Base-by-base conservation (phyloP, 2,329 filamentous ascomycete species). In the Hymenoscyphus fructigenus region DNA sequence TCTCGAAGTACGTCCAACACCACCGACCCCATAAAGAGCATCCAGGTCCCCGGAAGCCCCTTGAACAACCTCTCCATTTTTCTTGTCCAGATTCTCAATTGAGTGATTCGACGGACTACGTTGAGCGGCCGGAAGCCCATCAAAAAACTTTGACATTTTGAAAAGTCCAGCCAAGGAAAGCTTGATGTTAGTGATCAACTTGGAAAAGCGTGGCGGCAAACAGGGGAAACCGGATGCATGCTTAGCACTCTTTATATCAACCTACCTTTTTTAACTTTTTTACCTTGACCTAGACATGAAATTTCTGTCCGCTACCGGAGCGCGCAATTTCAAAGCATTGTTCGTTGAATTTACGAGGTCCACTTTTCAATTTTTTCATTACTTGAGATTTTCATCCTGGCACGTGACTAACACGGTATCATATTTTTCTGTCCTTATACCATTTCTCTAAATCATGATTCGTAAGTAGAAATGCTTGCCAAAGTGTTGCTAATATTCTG, bases 21-120 rank as follows among this genome's bases (percentile, higher is more conserved):
- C 65, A 57, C 65, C 65, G 53, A 64, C 65, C 2, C 65, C 65
- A 61, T 66, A 66, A 3, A 64, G 20, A 3, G 61, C 62, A 61
- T 66, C 65, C 3, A 63, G 58, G 15, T 59, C 38, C 1, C 65
- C 65, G 9, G 60, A 66, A 17, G 64, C 60, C 9, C 15, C 32
- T 6, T 66, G 60, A 5, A 66, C 60, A 26, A 63, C 56, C 14
- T 66, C 64, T 10, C 44, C 60, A 20, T 63, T 29, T 53, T 26
- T 47, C 34, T 47, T 29, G n/a, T 23, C 26, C 10, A 7, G 34
- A 36, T 36, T 47, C n/a, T 47, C 44, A 23, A 47, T 47, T 47
- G 44, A 47, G 17, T 47, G n/a, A 2, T 47, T 47, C 44, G 44
- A 20, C 2, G 44, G n/a, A 10, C 9, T 47, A 20, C 20, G n/a